These are phyloP conservation scores for Exophiala mesophila DNA, from an alignment of 2,329 filamentous ascomycete genomes.

Conservation along the genomic window DNA sequence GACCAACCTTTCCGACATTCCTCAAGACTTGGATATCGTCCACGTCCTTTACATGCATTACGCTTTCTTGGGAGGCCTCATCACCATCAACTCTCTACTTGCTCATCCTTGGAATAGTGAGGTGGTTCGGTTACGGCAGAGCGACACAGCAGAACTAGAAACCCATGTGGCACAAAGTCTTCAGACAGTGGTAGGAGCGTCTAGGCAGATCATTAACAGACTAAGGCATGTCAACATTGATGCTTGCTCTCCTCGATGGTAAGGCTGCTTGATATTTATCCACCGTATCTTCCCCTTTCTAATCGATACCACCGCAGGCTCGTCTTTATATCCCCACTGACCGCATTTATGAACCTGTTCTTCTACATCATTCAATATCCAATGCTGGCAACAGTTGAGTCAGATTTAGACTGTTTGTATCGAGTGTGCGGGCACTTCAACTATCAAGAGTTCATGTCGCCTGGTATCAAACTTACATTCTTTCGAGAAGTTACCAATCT, in stretches of 20 bases:
- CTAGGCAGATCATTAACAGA: background rate
- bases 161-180: background rate
- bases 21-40: background rate
- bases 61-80: background rate
- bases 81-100: background rate
- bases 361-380: slow-evolving; percentile 1
- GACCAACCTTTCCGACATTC: background rate
- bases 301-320: background rate
- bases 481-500: background rate
- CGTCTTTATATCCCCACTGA: background rate
- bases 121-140: background rate
- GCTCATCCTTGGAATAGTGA: background rate
- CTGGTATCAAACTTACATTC: background rate
- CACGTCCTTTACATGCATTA: background rate
- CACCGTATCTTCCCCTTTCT: background rate
- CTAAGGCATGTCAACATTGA: background rate
- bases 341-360: background rate
- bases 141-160: background rate
- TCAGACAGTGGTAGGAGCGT: background rate
- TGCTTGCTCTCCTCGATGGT: background rate
- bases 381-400: background rate
- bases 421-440: background rate
- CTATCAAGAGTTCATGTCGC: background rate
- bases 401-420: background rate
- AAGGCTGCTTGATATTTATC: background rate